Percentiles rank a stretch among this genome's conserved stretches.
Conservation (phyloP, 1,139 yeast genomes). For the Sugiyamaella pinicola region DNA sequence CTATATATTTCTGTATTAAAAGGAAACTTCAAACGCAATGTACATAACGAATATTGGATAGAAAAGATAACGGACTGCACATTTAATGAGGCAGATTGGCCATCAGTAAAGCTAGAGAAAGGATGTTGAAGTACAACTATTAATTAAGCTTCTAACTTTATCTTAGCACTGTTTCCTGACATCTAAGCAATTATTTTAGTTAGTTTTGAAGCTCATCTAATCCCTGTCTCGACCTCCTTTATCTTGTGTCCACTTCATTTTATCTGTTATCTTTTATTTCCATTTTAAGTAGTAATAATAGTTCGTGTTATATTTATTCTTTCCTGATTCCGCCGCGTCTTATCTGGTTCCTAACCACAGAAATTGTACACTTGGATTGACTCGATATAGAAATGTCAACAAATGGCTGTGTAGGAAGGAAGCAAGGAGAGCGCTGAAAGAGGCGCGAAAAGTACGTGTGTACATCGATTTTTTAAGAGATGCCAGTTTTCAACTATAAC, state of each 20-base stretch:
- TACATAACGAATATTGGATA: too few species aligned
- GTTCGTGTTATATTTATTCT: background rate
- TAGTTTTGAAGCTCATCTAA: background rate
- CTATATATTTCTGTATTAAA: too few species aligned
- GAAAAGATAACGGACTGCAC: too few species aligned
- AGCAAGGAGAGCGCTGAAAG: too few species aligned
- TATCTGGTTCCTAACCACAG: constrained; percentile 8
- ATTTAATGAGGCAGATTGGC: too few species aligned
- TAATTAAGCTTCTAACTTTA: background rate
- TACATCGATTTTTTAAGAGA: too few species aligned
- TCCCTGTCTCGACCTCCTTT: background rate
- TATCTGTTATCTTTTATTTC: background rate
- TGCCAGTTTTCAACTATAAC: too few species aligned
- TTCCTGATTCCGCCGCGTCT: too few species aligned
- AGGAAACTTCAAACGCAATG: too few species aligned
- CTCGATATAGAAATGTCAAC: constrained; percentile 2
- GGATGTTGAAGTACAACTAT: too few species aligned
- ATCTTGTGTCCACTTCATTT: background rate
- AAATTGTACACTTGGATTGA: background rate
- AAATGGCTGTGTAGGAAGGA: background rate
- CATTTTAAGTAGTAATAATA: background rate
- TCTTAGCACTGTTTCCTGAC: background rate
- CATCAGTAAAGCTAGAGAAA: too few species aligned
- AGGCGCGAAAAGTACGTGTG: too few species aligned
- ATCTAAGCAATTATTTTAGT: background rate